Percentiles rank a stretch among this genome's conserved stretches.
phyloP scores from a whole-genome alignment of 2,329 filamentous ascomycete species.

The Ascochyta clinopodiicola region DNA sequence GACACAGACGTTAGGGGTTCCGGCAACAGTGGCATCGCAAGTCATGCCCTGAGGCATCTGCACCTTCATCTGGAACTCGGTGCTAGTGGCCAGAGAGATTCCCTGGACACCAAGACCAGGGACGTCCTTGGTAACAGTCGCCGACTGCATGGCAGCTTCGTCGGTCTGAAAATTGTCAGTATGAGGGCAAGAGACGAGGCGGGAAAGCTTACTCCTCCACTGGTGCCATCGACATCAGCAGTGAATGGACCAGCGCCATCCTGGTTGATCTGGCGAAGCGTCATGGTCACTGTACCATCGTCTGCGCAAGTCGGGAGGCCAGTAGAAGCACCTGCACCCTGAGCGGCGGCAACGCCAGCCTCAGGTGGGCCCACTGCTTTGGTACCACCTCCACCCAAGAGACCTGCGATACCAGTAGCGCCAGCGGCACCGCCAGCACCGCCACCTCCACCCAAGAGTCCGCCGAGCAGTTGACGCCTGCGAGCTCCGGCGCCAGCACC shows the following conservation, averaged over 20 bases:
- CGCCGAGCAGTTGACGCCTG: conserved; percentile 44
- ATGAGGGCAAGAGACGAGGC: neutral
- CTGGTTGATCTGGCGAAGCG: conserved; percentile 72
- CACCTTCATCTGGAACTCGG: conserved; percentile 69
- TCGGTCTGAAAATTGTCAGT: conserved; percentile 51
- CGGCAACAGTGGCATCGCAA: conserved; percentile 66
- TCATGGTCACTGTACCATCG: conserved; percentile 67
- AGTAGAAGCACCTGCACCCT: conserved; percentile 59
- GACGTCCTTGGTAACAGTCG: conserved; percentile 66
- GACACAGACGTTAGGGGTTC: conserved; percentile 68
- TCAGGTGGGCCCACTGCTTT: conserved; percentile 58
- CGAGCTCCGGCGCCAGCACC: conserved; percentile 2
- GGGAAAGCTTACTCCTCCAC: conserved; percentile 56
- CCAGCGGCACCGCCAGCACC: conserved; percentile 32
- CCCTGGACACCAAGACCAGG: conserved; percentile 65
- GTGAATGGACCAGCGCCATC: conserved; percentile 71
- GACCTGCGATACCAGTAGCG: conserved; percentile 39
- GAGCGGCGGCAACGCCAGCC: conserved; percentile 60
- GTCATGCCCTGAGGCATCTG: conserved; percentile 73
- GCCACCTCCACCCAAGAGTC: conserved; percentile 42
- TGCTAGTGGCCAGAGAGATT: conserved; percentile 63
- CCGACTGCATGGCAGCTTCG: conserved; percentile 64
- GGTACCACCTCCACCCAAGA: conserved; percentile 53
- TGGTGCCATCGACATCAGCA: conserved; percentile 68
- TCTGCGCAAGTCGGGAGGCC: conserved; percentile 68